phyloP scores from a whole-genome alignment of 768 basidiomycete species.

The Boletus tylopilopsis region DNA sequence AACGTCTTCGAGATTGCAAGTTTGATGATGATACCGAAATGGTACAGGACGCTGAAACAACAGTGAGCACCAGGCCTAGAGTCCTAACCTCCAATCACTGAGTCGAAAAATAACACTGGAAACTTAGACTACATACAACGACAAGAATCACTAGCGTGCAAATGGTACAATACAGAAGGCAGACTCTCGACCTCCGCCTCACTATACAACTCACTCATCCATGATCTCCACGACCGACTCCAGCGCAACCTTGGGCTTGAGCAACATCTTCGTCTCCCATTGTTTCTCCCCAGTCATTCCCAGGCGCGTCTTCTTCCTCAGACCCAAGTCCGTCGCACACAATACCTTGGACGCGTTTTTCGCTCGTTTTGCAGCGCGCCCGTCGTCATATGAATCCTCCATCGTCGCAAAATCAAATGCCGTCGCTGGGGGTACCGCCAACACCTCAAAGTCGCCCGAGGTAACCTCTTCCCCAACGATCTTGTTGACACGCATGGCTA shows the following conservation, averaged over 20 bases:
- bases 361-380: slow-evolving; percentile 7
- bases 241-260: slow-evolving; percentile 38
- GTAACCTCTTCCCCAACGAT: slow-evolving; percentile 30
- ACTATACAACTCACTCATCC: slow-evolving; percentile 26
- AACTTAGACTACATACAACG: no score
- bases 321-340: slow-evolving; percentile 37
- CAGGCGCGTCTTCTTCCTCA: slow-evolving; percentile 29
- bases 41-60: no score
- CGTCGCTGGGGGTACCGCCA: slow-evolving; percentile 22
- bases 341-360: slow-evolving; percentile 21
- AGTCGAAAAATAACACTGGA: no score
- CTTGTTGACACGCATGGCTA: slow-evolving; percentile 47
- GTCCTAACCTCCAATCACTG: no score
- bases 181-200: no score
- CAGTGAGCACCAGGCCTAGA: no score
- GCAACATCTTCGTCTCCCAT: slow-evolving; percentile 32
- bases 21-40: no score
- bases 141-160: neutral
- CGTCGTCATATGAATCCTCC: slow-evolving; percentile 34
- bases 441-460: slow-evolving; percentile 31
- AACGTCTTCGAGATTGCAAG: no score
- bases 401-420: slow-evolving; percentile 25
- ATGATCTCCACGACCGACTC: slow-evolving; percentile 35
- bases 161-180: neutral
- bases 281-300: slow-evolving; percentile 24